Percentiles rank a stretch among this genome's conserved stretches.
These are phyloP conservation scores for Batrachochytrium dendrobatidis DNA, from an alignment of 371 early-diverging fungal species.

Conservation along the genomic window DNA sequence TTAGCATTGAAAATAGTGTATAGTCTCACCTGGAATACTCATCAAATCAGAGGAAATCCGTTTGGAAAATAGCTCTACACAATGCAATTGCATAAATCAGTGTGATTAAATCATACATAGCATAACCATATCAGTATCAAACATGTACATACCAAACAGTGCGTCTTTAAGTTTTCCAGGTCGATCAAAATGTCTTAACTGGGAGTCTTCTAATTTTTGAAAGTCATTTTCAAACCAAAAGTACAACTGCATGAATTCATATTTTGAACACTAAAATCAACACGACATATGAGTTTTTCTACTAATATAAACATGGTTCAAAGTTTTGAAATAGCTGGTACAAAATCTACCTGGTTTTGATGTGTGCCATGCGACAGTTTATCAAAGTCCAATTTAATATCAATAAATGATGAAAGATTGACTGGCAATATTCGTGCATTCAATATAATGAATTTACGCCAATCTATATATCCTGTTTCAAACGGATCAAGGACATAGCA, in stretches of 20 bases:
- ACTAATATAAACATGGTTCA: conserved; percentile 11
- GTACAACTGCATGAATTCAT: conserved; percentile 10
- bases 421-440: conserved; percentile 34
- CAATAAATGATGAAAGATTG: neutral
- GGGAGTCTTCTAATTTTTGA: conserved; percentile 24
- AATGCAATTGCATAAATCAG: no score
- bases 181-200: conserved; percentile 6
- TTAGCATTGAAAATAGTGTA: no score
- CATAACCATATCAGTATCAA: neutral
- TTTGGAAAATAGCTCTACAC: no score
- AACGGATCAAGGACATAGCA: conserved; percentile 35
- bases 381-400: neutral
- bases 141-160: conserved; percentile 23
- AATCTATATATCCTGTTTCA: conserved; percentile 46
- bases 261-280: conserved; percentile 41
- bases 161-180: conserved; percentile 36
- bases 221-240: conserved; percentile 11
- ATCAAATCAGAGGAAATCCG: no score
- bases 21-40: no score
- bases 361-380: neutral
- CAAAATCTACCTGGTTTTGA: neutral
- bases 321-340: neutral
- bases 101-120: no score
- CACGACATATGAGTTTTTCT: conserved; percentile 26
- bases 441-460: conserved; percentile 40